Conservation (phyloP, 805 yeast genomes). For the Pichia phayaonensis region DNA sequence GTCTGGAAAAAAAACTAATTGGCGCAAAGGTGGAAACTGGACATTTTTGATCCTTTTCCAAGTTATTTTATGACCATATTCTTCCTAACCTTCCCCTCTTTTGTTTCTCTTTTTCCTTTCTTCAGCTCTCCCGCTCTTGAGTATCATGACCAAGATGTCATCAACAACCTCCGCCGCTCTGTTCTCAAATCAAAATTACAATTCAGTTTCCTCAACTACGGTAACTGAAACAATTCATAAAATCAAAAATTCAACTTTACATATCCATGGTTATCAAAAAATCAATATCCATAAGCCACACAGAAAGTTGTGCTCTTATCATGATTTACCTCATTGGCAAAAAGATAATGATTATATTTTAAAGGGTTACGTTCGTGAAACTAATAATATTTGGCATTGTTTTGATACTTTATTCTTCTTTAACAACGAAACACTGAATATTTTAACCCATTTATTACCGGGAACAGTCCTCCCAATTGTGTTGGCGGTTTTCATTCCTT, state of each 20-base stretch:
- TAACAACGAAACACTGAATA: slow-evolving; percentile 49
- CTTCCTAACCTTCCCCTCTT: neutral
- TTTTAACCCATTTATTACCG: slow-evolving; percentile 45
- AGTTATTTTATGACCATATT: no score
- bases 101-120: neutral
- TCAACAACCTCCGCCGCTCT: neutral
- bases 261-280: neutral
- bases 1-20: no score
- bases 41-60: no score
- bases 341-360: slow-evolving; percentile 46
- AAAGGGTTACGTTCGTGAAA: slow-evolving; percentile 44
- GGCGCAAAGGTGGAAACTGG: no score
- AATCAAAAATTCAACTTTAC: neutral
- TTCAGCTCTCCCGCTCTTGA: neutral
- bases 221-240: neutral
- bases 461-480: slow-evolving; percentile 27
- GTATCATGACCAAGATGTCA: neutral
- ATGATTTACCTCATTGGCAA: slow-evolving; percentile 49
- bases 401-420: slow-evolving; percentile 35
- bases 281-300: slow-evolving; percentile 2
- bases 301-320: slow-evolving; percentile 23
- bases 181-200: neutral
- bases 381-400: slow-evolving; percentile 34
- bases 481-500: slow-evolving; percentile 19
- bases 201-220: neutral